A percentile compares a stretch with the other conserved stretches of the same genome.
These are phyloP conservation scores for Ophiostoma ips DNA, from an alignment of 2,329 filamentous ascomycete genomes.

Conservation along the genomic window DNA sequence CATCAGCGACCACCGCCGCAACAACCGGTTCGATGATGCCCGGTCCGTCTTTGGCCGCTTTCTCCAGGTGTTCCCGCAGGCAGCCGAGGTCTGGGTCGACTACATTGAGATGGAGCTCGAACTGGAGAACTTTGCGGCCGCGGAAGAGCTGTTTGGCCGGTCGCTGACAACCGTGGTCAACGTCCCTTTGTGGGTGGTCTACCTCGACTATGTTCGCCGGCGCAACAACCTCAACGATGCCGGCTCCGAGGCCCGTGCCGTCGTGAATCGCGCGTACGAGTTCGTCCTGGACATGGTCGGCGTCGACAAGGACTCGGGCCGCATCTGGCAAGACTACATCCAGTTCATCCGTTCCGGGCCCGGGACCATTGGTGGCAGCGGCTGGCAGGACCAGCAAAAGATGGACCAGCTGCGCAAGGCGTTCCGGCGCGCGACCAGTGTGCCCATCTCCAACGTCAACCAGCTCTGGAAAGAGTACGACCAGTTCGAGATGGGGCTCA, in stretches of 20 bases:
- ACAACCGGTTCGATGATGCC: conserved; percentile 69
- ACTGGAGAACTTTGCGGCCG: conserved; percentile 63
- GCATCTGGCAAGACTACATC: conserved; percentile 89
- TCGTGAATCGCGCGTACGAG: conserved; percentile 77
- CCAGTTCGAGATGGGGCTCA: conserved; percentile 83
- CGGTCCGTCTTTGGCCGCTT: conserved; percentile 75
- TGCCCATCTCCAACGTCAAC: conserved; percentile 74
- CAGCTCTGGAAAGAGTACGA: conserved; percentile 95
- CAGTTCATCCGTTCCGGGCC: conserved; percentile 83
- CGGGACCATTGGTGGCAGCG: conserved; percentile 68
- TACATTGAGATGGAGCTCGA: conserved; percentile 85
- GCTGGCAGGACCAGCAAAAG: conserved; percentile 97
- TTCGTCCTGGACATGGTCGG: conserved; percentile 84
- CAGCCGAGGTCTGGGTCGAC: conserved; percentile 79
- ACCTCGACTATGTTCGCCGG: conserved; percentile 88
- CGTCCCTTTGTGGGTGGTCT: conserved; percentile 80
- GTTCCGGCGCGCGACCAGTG: conserved; percentile 77
- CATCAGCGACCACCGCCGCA: conserved; percentile 71
- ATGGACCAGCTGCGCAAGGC: conserved; percentile 87
- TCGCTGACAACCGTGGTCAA: conserved; percentile 68
- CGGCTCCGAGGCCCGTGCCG: conserved; percentile 60
- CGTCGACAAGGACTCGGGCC: conserved; percentile 77
- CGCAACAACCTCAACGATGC: conserved; percentile 80
- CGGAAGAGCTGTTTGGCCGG: conserved; percentile 69
- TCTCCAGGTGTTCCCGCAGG: conserved; percentile 73